Evolutionary conservation across 208 protist species (phyloP).

Genomic region (Vickermania spadyakhi): DNA sequence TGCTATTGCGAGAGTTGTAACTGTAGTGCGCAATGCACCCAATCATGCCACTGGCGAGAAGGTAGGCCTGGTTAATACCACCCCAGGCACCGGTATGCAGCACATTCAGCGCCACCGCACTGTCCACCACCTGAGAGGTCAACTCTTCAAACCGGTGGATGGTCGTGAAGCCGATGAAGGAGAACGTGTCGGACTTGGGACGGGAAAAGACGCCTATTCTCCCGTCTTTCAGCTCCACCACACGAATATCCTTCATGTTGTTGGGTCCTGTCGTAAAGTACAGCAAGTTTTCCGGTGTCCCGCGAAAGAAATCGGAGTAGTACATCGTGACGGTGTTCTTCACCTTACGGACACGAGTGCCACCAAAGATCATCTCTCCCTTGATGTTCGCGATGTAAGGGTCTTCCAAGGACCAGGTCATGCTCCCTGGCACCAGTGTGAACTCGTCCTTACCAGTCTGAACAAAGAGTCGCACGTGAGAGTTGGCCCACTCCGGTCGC

Average conservation of each 20-base stretch:
- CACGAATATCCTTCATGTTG: constrained; percentile 50
- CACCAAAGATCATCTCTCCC: constrained; percentile 38
- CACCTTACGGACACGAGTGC: constrained; percentile 34
- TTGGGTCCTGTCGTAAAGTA: constrained; percentile 40
- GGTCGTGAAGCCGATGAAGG: constrained; percentile 49
- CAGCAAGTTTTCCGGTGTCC: constrained; percentile 21
- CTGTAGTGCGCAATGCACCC: constrained; percentile 68
- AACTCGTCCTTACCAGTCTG: constrained; percentile 56
- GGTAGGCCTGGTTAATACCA: constrained; percentile 55
- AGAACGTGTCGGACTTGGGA: constrained; percentile 31
- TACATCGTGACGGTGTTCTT: constrained; percentile 25
- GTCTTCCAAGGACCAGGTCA: constrained; percentile 44
- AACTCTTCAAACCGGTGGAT: constrained; percentile 37
- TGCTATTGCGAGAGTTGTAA: constrained; percentile 34
- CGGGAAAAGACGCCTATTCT: constrained; percentile 56
- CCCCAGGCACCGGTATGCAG: constrained; percentile 48
- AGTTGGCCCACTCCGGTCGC: constrained; percentile 33
- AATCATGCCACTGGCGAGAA: constrained; percentile 39
- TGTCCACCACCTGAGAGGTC: constrained; percentile 28
- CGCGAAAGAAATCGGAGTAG: constrained; percentile 51
- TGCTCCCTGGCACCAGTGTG: constrained; percentile 22
- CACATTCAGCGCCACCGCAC: constrained; percentile 40
- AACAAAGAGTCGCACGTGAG: constrained; percentile 35
- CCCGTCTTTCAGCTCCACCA: constrained; percentile 29
- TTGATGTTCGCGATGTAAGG: constrained; percentile 37